Conservation (phyloP, 164 flowering plant species). For the Magnolia changhungtana region DNA sequence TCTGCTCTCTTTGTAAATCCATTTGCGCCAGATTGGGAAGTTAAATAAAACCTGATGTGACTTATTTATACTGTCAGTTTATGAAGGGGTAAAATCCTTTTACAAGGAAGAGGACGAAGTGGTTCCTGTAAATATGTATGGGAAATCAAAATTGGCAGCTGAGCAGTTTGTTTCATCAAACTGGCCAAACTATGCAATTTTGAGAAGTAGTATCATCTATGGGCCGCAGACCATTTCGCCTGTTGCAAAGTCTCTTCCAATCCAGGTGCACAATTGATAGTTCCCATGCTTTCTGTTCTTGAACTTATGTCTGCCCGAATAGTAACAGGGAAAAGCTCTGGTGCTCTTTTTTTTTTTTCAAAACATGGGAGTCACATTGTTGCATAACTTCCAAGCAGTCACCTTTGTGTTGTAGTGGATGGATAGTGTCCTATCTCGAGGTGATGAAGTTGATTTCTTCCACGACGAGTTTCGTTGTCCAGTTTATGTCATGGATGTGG, state of each 20-base stretch:
- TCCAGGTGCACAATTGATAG: slow-evolving; percentile 51
- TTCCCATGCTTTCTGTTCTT: neutral
- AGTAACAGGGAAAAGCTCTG: too few species aligned
- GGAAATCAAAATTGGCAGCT: slow-evolving; percentile 84
- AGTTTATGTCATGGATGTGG: slow-evolving; percentile 82
- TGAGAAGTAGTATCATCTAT: slow-evolving; percentile 92
- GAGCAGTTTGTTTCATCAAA: slow-evolving; percentile 59
- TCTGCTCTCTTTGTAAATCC: neutral
- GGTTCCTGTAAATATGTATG: slow-evolving; percentile 82
- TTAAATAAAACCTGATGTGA: slow-evolving; percentile 9
- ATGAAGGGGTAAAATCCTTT: slow-evolving; percentile 88
- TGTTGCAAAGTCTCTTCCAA: slow-evolving; percentile 80
- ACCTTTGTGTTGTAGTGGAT: slow-evolving; percentile 61
- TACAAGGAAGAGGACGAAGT: slow-evolving; percentile 91
- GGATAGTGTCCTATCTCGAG: slow-evolving; percentile 66
- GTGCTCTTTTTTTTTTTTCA: neutral
- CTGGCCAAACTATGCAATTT: slow-evolving; percentile 70
- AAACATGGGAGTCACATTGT: neutral
- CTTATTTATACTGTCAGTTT: slow-evolving; percentile 48
- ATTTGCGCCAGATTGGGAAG: neutral
- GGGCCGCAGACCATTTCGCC: slow-evolving; percentile 88
- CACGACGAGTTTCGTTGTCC: slow-evolving; percentile 90
- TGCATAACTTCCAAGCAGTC: neutral
- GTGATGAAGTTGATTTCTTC: slow-evolving; percentile 61
- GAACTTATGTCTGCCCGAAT: too few species aligned